A percentile compares a stretch with the other conserved stretches of the same genome.
Evolutionary conservation across 2,329 filamentous ascomycete genomes (phyloP).

Genomic region (Colletotrichum tabaci): DNA sequence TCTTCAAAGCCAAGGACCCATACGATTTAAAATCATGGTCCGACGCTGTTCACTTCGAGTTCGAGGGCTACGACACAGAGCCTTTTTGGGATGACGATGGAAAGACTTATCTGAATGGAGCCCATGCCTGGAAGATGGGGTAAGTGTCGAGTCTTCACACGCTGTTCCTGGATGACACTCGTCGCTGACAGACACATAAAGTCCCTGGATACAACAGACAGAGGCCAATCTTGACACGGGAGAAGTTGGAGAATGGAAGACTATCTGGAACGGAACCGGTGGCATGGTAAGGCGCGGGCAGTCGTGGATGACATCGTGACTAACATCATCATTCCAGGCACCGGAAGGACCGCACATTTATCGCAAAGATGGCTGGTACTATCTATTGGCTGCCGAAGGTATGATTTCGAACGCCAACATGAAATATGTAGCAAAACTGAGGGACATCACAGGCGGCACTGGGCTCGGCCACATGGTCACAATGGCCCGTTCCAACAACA

Average conservation of each 20-base stretch:
- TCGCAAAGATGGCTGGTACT: conserved; percentile 66
- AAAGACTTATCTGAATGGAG: conserved; percentile 61
- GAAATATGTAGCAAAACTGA: not conserved
- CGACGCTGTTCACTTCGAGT: conserved; percentile 46
- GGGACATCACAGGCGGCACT: conserved; percentile 55
- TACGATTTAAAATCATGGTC: conserved; percentile 46
- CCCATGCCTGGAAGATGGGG: conserved; percentile 52
- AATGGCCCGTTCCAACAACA: conserved; percentile 59
- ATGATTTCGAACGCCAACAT: not conserved
- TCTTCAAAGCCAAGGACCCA: conserved; percentile 40
- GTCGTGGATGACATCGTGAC: too few relatives aligned
- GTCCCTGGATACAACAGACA: conserved; percentile 64
- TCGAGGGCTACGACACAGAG: conserved; percentile 54
- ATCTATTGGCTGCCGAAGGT: conserved; percentile 67
- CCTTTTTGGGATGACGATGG: conserved; percentile 72
- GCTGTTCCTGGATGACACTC: conserved; percentile 53
- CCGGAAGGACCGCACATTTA: conserved; percentile 70
- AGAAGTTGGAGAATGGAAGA: conserved; percentile 24
- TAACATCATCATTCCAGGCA: conserved; percentile 7
- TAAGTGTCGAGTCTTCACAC: conserved; percentile 56
- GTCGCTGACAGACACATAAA: conserved; percentile 48
- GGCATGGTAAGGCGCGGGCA: conserved; percentile 13
- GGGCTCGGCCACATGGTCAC: conserved; percentile 64
- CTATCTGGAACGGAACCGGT: conserved; percentile 27
- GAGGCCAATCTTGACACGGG: conserved; percentile 48